Percentiles rank a stretch among this genome's conserved stretches.
Evolutionary conservation across 2,329 filamentous ascomycete species (phyloP).

Genomic region (Ceratocystis destructans): DNA sequence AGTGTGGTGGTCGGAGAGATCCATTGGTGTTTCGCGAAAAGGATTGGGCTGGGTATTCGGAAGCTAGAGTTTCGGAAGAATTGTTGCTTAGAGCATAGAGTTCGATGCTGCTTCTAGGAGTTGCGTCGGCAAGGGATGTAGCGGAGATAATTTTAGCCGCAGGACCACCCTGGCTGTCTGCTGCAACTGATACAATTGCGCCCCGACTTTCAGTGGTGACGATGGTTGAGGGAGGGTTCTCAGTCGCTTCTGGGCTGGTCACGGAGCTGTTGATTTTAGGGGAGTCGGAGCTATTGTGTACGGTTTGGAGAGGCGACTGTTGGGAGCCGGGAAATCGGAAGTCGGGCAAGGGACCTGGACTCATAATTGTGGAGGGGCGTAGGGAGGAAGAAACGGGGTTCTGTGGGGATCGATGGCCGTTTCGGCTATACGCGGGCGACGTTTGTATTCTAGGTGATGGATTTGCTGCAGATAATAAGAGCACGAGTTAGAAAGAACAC

Average conservation of each 20-base stretch:
- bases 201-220: not conserved
- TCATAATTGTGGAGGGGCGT: slow-evolving; percentile 27
- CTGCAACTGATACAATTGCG: slow-evolving; percentile 23
- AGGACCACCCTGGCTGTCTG: slow-evolving; percentile 43
- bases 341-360: slow-evolving; percentile 35
- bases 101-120: slow-evolving; percentile 81
- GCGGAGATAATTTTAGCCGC: slow-evolving; percentile 61
- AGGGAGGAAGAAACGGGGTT: slow-evolving; percentile 23
- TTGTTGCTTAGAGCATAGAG: slow-evolving; percentile 93
- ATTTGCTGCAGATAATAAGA: slow-evolving; percentile 25
- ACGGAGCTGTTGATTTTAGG: slow-evolving; percentile 28
- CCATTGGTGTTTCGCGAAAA: slow-evolving; percentile 23
- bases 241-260: not conserved
- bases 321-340: slow-evolving; percentile 43
- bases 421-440: slow-evolving; percentile 40
- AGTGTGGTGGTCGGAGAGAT: slow-evolving; percentile 30
- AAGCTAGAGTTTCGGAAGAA: slow-evolving; percentile 82
- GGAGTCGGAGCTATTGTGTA: slow-evolving; percentile 23
- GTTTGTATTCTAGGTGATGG: slow-evolving; percentile 33
- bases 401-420: slow-evolving; percentile 18
- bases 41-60: slow-evolving; percentile 60
- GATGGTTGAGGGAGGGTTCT: not conserved
- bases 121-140: slow-evolving; percentile 39
- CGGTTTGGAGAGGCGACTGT: slow-evolving; percentile 28
- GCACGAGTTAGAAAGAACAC: not conserved